A percentile compares a stretch with the other conserved stretches of the same genome.
Evolutionary conservation across 2,329 filamentous ascomycete species (phyloP).

Genomic region (Dryadomyces sulphureus): DNA sequence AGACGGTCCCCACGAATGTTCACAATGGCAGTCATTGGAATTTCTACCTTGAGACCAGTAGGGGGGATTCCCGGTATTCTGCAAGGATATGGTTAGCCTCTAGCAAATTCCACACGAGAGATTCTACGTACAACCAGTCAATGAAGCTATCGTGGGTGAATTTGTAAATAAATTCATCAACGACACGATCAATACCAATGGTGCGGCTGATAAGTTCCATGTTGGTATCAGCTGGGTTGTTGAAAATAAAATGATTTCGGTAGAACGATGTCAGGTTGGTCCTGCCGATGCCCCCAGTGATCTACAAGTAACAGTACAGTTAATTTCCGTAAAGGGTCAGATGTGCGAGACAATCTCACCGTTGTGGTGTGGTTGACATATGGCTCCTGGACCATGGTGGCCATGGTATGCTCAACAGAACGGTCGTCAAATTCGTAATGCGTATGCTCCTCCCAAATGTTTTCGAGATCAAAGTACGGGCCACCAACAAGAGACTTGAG

Average conservation of each 20-base stretch:
- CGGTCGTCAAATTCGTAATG: constrained; percentile 55
- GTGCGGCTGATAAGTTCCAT: constrained; percentile 59
- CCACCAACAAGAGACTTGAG: constrained; percentile 48
- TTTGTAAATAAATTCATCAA: constrained; percentile 55
- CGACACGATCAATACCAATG: constrained; percentile 54
- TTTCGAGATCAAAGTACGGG: constrained; percentile 59
- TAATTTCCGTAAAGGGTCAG: not conserved
- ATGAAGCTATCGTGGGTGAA: constrained; percentile 49
- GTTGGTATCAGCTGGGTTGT: constrained; percentile 51
- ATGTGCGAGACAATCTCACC: constrained; percentile 17
- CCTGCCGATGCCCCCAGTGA: constrained; percentile 55
- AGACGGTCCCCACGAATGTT: constrained; percentile 53
- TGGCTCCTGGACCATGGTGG: constrained; percentile 66
- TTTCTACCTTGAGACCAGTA: constrained; percentile 34
- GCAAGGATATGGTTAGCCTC: not conserved
- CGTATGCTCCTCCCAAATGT: constrained; percentile 68
- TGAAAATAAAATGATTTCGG: constrained; percentile 58
- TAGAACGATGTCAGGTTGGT: constrained; percentile 52
- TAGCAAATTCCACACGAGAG: not conserved
- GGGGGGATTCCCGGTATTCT: constrained; percentile 45
- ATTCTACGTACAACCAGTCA: constrained; percentile 52
- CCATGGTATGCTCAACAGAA: constrained; percentile 59
- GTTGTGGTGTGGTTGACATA: constrained; percentile 70
- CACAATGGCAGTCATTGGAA: constrained; percentile 51
- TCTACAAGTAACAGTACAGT: not conserved